phyloP scores from a whole-genome alignment of 192 early-diverging fungal genomes.

The Podila verticillata region DNA sequence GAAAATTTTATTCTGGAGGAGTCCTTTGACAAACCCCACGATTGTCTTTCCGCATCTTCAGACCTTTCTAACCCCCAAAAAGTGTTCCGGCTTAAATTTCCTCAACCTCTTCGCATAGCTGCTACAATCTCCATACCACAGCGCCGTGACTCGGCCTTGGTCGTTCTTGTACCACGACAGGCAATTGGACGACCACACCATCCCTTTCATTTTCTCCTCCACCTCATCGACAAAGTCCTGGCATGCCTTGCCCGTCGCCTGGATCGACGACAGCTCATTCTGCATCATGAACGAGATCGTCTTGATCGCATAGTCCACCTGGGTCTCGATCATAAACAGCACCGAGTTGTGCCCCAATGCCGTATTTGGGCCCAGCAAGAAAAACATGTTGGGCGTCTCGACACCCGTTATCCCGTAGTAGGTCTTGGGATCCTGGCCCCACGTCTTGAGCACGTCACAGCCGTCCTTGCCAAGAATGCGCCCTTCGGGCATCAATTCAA shows the following conservation, averaged over 20 bases:
- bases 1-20: too few relatives aligned
- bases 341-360: conserved; percentile 61
- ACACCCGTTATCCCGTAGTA: conserved; percentile 54
- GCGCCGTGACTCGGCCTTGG: conserved; percentile 42
- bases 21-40: too few relatives aligned
- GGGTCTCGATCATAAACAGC: conserved; percentile 61
- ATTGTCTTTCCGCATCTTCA: too few relatives aligned
- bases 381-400: conserved; percentile 66
- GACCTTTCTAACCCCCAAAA: too few relatives aligned
- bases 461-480: conserved; percentile 49
- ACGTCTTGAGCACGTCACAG: conserved; percentile 30
- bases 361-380: conserved; percentile 62
- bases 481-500: conserved; percentile 28
- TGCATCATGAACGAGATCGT: conserved; percentile 52
- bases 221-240: conserved; percentile 33
- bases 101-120: too few relatives aligned
- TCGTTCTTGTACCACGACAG: conserved; percentile 63
- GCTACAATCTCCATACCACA: conserved; percentile 22
- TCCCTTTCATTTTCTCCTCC: conserved; percentile 47
- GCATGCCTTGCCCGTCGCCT: conserved; percentile 42
- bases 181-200: conserved; percentile 62
- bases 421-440: conserved; percentile 50
- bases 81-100: too few relatives aligned
- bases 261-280: conserved; percentile 51
- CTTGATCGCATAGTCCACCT: conserved; percentile 57